These are phyloP conservation scores for Achaetomiella virescens DNA, from an alignment of 495 filamentous ascomycete species.

Conservation along the genomic window DNA sequence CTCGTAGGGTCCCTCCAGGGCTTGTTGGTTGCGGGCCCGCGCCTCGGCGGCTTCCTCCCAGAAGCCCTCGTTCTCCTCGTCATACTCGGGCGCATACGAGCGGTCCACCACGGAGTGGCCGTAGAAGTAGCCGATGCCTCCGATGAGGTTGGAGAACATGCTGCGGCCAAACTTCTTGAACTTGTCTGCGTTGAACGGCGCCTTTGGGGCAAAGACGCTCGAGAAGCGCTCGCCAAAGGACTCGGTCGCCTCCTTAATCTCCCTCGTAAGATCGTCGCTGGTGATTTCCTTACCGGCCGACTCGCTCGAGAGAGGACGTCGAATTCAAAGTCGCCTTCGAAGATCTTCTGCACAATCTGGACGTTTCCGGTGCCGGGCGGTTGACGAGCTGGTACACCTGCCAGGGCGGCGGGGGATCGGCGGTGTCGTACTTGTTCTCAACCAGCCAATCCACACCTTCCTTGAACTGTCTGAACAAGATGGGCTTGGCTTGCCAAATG, in stretches of 20 bases:
- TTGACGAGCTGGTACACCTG: constrained; percentile 78
- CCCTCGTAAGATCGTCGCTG: constrained; percentile 62
- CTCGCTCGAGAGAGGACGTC: constrained; percentile 80
- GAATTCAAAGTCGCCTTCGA: constrained; percentile 88
- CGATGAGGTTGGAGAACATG: constrained; percentile 90
- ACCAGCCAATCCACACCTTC: constrained; percentile 62
- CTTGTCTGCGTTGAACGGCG: constrained; percentile 66
- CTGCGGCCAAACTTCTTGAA: constrained; percentile 78
- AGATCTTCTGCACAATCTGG: constrained; percentile 88
- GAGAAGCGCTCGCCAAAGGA: constrained; percentile 70
- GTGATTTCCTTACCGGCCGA: constrained; percentile 53
- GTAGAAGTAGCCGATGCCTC: constrained; percentile 93
- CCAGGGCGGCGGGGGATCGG: constrained; percentile 71
- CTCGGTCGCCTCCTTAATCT: constrained; percentile 58
- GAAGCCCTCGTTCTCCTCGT: constrained; percentile 95
- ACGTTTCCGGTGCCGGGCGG: constrained; percentile 63
- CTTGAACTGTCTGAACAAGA: constrained; percentile 75
- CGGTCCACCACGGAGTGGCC: constrained; percentile 82
- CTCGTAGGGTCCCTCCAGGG: constrained; percentile 76
- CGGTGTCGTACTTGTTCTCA: constrained; percentile 58
- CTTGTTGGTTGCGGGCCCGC: constrained; percentile 55
- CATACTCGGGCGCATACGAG: constrained; percentile 83
- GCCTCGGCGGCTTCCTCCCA: constrained; percentile 83
- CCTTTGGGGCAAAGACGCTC: constrained; percentile 62
- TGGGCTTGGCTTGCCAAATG: constrained; percentile 82